Evolutionary conservation across 225 moss, liverwort and hornwort species (phyloP).

Genomic region (Pseudoscleropodium purum): DNA sequence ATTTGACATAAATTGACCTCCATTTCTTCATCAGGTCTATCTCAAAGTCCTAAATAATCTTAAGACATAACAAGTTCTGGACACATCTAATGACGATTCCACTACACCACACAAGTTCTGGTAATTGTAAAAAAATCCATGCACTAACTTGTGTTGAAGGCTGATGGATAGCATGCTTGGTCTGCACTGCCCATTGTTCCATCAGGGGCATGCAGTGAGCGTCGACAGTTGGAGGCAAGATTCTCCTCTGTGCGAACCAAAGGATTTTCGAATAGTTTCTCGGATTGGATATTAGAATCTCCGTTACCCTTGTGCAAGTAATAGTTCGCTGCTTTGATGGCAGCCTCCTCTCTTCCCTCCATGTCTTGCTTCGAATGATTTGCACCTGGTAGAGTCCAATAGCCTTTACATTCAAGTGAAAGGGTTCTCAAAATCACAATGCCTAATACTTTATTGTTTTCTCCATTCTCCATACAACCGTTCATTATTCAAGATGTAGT

Average conservation of each 20-base stretch:
- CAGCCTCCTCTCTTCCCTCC: constrained; percentile 27
- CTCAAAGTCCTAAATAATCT: neutral
- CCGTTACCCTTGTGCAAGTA: constrained; percentile 3
- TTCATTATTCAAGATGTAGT: neutral
- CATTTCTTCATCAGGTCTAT: neutral
- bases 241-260: neutral
- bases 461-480: neutral
- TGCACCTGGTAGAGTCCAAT: neutral
- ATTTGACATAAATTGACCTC: neutral
- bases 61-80: neutral
- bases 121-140: neutral
- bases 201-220: neutral
- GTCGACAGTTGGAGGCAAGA: neutral
- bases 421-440: neutral
- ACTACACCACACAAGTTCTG: neutral
- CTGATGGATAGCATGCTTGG: neutral
- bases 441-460: neutral
- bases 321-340: constrained; percentile 22
- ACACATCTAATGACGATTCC: neutral
- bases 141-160: constrained; percentile 25
- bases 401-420: neutral
- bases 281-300: neutral
- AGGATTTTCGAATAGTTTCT: neutral
- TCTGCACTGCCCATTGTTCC: neutral
- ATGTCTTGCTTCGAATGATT: constrained; percentile 8